Evolutionary conservation across 1,284 basidiomycete species (phyloP).

Genomic region (Sanghuangporus baumii): DNA sequence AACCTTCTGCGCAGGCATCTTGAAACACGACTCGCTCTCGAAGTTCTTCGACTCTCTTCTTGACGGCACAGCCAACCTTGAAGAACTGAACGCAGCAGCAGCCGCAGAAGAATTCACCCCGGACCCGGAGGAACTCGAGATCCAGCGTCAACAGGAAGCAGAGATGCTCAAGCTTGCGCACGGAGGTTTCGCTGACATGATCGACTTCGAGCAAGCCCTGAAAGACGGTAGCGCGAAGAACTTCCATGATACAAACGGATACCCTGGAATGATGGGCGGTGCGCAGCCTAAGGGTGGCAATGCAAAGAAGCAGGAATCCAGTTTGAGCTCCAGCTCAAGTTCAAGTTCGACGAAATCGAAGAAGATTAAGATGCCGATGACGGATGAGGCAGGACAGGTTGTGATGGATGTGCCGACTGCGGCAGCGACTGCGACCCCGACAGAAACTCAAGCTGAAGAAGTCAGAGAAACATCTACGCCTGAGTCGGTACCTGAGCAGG

Average conservation of each 20-base stretch:
- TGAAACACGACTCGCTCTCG: slow-evolving; percentile 59
- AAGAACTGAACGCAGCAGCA: slow-evolving; percentile 33
- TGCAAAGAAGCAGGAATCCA: slow-evolving; percentile 15
- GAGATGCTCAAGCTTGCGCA: slow-evolving; percentile 47
- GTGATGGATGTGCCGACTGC: slow-evolving; percentile 22
- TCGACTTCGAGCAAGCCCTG: slow-evolving; percentile 49
- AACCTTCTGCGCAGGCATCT: slow-evolving; percentile 38
- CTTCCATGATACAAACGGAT: slow-evolving; percentile 40
- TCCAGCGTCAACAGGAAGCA: slow-evolving; percentile 45
- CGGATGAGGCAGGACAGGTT: slow-evolving; percentile 27
- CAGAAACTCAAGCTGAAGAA: background rate
- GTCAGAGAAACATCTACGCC: background rate
- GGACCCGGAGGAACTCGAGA: slow-evolving; percentile 40
- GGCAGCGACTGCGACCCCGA: slow-evolving; percentile 14
- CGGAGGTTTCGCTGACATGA: slow-evolving; percentile 42
- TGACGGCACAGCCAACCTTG: slow-evolving; percentile 57
- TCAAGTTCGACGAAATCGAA: slow-evolving; percentile 23
- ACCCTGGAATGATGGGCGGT: slow-evolving; percentile 39
- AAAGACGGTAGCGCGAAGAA: slow-evolving; percentile 38
- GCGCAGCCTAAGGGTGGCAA: slow-evolving; percentile 15
- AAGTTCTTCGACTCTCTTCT: slow-evolving; percentile 65
- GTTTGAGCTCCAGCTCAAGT: slow-evolving; percentile 5
- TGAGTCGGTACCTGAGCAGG: background rate
- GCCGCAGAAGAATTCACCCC: slow-evolving; percentile 35
- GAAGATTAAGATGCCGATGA: slow-evolving; percentile 27